Base-by-base conservation (phyloP, 345 rosid species). In the Diplotaxis tenuifolia region DNA sequence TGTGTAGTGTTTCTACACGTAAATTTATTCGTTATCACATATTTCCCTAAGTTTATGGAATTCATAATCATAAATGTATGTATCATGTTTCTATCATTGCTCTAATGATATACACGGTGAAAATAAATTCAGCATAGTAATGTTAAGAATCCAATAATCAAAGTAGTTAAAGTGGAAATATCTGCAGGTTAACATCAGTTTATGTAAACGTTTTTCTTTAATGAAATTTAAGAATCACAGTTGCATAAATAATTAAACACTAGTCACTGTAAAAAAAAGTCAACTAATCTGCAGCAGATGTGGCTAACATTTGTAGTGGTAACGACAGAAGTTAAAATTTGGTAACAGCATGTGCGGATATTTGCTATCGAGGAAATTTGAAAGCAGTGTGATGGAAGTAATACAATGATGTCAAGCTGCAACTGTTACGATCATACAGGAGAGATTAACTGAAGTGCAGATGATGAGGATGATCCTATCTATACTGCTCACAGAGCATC, bases 351-450 rank as follows among this genome's bases (percentile, higher is more conserved):
- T 59, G 12, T 14, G 40, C 4, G 49, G 4, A 20, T 14, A 5
- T 28, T 9, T 66, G 4, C 28, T 58, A 10, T 21, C 3, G 18
- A 15, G 20, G 50, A 47, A 31, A 8, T 12, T 31, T 59, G 55
- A 4, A 42, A 57, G 38, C 60, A 57, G 29, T 57, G 27, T 56
- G 11, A 36, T 11, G 40, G 0, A 27, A 14, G 62, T 7, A 49
- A 18, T 50, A 62, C 25, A 47, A 31, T 34, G 31, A 34, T 59
- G 62, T 34, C 53, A 73, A 59, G 28, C 59, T 57, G 20, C 50
- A 56, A 57, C 59, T 57, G 29, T 66, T 52, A 58, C 9, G 0
- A 66, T 49, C 23, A 74, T 59, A 67, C 73, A 67, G 32, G 4
- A 67, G 42, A 58, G 32, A 14, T 58, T 5, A 47, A 66, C 19